phyloP scores from a whole-genome alignment of 2,329 filamentous ascomycete species.

The Arthroderma uncinatum region DNA sequence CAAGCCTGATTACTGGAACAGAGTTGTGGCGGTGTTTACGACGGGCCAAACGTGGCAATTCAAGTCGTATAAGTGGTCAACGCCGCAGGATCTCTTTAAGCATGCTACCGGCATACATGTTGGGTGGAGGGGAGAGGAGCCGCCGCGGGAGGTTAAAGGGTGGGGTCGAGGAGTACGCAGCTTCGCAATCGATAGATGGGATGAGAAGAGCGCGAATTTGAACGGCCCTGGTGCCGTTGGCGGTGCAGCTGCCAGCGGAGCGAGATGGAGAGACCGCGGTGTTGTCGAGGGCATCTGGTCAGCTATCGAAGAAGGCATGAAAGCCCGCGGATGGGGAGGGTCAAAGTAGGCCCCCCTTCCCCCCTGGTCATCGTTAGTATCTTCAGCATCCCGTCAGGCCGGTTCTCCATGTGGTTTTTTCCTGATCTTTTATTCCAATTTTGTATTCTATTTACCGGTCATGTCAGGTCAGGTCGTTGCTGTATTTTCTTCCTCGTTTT shows the following conservation, averaged over 20 bases:
- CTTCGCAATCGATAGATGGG: constrained; percentile 76
- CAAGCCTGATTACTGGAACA: constrained; percentile 95
- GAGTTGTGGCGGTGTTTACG: constrained; percentile 91
- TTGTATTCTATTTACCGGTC: too few species aligned
- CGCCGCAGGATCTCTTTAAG: constrained; percentile 76
- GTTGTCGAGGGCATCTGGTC: constrained; percentile 90
- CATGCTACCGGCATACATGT: constrained; percentile 81
- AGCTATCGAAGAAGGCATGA: constrained; percentile 77
- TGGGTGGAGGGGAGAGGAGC: constrained; percentile 75
- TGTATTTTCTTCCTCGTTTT: background rate
- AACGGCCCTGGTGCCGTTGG: constrained; percentile 8
- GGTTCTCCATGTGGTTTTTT: too few species aligned
- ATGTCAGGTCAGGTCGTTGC: too few species aligned
- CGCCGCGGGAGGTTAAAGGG: constrained; percentile 64
- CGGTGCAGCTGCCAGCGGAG: constrained; percentile 25
- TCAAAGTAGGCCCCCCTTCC: background rate
- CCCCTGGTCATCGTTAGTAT: background rate
- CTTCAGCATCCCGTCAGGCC: too few species aligned
- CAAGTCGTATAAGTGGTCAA: constrained; percentile 93
- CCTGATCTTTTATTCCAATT: too few species aligned
- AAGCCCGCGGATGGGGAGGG: constrained; percentile 53
- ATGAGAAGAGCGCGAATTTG: constrained; percentile 32
- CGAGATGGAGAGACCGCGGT: constrained; percentile 76
- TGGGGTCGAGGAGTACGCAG: constrained; percentile 79
- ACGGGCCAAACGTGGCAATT: constrained; percentile 98